Evolutionary conservation across 2,329 filamentous ascomycete species (phyloP), one percentile per base, ranked within the genome.

Genomic region (Sclerotinia minor): DNA sequence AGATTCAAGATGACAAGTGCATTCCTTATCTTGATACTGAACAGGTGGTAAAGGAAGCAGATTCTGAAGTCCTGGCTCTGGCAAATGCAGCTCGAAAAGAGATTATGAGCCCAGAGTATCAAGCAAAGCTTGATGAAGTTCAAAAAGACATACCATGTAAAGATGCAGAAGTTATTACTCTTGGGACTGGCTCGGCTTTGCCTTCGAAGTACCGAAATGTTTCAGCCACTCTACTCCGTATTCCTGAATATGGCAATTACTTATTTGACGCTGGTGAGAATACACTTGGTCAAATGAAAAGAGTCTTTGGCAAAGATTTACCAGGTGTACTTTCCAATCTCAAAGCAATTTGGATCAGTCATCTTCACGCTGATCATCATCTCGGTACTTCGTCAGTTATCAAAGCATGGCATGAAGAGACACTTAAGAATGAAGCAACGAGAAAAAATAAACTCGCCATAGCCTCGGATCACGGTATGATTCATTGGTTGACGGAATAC

Each of bases 201-300:
- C 95, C 95, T 1, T 96, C 92, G 45, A 96, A 96, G 77, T 95
- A 97, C 78, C 91, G 95, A 74, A 99, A 98, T 77, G 95, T 99
- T 26, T 97, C 94, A 15, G 88, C 89, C 2, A 97, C 94, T 0
- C 82, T 99, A 5, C 80, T 99, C 55, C 86, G 91, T 19, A 89
- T 97, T 3, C 95, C 95, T 8, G 91, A 89, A 5, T 85, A 88
- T 73, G 95, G 95, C n/a, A 93, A 87, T 77, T 96, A 97, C 76
- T 82, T 99, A 0, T 85, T 99, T 68, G 95, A 99, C 79, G 92
- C 89, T 73, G 95, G 95, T 68, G 95, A 99, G 79, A 93, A 92
- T 75, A 97, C 95, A 0, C 80, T 98, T 11, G 94, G 94, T 15
- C 94, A 97, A 77, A 81, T 99, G 50, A 87, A 87, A 68, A 90